Base-by-base conservation (phyloP, 2,329 filamentous ascomycete genomes). In the Diaporthe batatas region DNA sequence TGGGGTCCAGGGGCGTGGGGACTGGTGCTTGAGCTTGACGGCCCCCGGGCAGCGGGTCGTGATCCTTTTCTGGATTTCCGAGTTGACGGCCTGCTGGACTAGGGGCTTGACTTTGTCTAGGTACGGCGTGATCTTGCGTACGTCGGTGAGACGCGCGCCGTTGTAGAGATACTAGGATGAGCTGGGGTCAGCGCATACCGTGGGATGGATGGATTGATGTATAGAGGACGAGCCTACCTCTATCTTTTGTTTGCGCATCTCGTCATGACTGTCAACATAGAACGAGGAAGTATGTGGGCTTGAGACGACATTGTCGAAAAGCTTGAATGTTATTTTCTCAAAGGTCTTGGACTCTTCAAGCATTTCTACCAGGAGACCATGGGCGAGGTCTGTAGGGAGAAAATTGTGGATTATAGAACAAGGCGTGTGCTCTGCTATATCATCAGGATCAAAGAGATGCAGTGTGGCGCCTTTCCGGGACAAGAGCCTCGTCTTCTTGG, bases 381-480 rank as follows among this genome's bases (percentile, higher is more conserved):
- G 92, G 51, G 96, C 96, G 73, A 93, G 87, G 2, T 91, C 85
- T 0, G 86, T 39, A 0, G 94, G 91, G 0, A 99, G 86, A 77
- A 98, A 98, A 78, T 98, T 96, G 82, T 97, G 95, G 71, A 98
- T 91, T 76, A 98, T 93, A 14, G 94, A 95, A 82, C 95, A 98
- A 1, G 96, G 95, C 0, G 96, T 98, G 79, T 97, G 89, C 32
- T 89, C 87, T 64, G 94, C 92, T 58, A 98, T 90, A 77, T 98
- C 95, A 51, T 90, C 86, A 0, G 95, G 93, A 54, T 93, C 91
- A 81, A 93, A 98, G 0, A 98, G 86, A 79, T 96, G 93, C 2
- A 98, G 83, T 0, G 96, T 98, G 77, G 91, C 90, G 16, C 95
- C 96, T 79, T 92, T 97, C 78, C 90, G 92, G 0, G 93, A 91